Evolutionary conservation across 805 yeast species (phyloP), one percentile per base, ranked within the genome.

Genomic region (Ogataea nitratoaversa): DNA sequence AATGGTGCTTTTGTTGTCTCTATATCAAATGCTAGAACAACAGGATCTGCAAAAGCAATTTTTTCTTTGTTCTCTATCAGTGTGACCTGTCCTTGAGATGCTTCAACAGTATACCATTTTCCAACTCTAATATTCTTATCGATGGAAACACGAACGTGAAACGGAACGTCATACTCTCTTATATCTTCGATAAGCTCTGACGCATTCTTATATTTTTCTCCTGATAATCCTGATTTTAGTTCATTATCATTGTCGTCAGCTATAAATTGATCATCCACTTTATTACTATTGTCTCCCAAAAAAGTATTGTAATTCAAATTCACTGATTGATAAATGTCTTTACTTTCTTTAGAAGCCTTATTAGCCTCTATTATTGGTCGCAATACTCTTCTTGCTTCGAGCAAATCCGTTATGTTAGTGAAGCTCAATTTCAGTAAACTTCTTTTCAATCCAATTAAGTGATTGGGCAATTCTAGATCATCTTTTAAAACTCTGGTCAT

Each of bases 1-100:
- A 93, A 71, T 2, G 98, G 98, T 11, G 95, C 88, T 59, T 93
- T 93, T 12, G 97, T 88, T 1, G 99, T 93, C 69, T 93, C 99
- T 40, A 93, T 93, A 73, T 93, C 99, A 59, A 87, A 93, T 0
- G 99, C 99, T 56, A 93, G 61, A 1, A 95, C 91, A 7, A 93
- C 96, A 0, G 98, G 98, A 60, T 93, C 99, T 3, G 99, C 96
- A 64, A 95, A 95, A 29, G 95, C 95, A 36, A 90, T 82, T 52
- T 84, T 81, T 24, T 84, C 88, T 14, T 72, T 68, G 44, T 81
- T 76, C 54, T 82, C 89, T 14, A 65, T 69, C 20, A 85, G 60
- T 8, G 63, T 65, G 4, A 79, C 66, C 12, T 70, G 68, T 0
- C 82, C 82, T 33, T 79, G 76, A 16, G 70, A 71, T 4, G 83